A percentile compares a stretch with the other conserved stretches of the same genome.
phyloP scores from a whole-genome alignment of 192 early-diverging fungal genomes.

The Entomortierella chlamydospora region DNA sequence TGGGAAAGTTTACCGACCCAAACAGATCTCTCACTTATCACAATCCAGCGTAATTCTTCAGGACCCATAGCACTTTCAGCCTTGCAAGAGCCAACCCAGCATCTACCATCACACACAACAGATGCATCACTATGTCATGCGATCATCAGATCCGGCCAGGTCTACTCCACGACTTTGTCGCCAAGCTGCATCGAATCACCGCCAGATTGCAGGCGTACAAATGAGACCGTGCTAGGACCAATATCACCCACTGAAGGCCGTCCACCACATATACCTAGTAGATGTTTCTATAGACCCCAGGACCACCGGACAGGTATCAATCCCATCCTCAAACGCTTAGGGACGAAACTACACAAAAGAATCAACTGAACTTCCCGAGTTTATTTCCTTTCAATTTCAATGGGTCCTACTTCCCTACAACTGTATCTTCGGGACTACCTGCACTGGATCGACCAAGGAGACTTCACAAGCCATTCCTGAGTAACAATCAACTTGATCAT shows the following conservation, averaged over 20 bases:
- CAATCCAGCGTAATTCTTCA: not conserved
- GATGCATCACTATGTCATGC: not conserved
- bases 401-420: not conserved
- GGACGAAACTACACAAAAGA: not conserved
- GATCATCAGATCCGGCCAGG: not conserved
- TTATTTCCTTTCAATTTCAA: not conserved
- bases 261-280: not conserved
- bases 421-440: not conserved
- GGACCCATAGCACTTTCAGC: not conserved
- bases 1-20: constrained; percentile 11
- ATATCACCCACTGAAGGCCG: not conserved
- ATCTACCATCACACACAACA: not conserved
- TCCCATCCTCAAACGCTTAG: not conserved
- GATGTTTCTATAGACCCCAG: too few relatives aligned
- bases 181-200: constrained; percentile 17
- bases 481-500: not conserved
- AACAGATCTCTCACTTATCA: too few relatives aligned
- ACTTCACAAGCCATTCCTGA: not conserved
- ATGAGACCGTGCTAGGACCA: not conserved
- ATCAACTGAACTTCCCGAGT: not conserved
- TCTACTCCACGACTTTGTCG: not conserved
- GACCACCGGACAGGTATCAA: not conserved
- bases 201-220: not conserved
- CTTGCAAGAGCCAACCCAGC: too few relatives aligned
- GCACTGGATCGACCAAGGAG: not conserved